Conservation (phyloP, 2,329 filamentous ascomycete species). For the Neobulgaria alba region DNA sequence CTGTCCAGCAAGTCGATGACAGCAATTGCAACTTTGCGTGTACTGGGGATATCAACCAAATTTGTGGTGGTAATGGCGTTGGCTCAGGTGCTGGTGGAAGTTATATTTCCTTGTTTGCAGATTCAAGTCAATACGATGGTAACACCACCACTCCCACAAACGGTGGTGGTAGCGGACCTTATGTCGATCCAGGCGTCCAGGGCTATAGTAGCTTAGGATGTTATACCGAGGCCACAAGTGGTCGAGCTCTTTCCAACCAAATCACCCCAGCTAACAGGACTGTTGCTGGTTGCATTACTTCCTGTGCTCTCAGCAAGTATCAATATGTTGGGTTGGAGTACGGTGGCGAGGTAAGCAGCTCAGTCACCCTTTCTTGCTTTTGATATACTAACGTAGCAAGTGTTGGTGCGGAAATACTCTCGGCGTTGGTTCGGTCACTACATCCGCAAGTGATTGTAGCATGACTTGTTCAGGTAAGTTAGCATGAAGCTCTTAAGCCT, state of each 20-base stretch:
- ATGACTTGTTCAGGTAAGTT: slow-evolving; percentile 19
- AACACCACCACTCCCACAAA: slow-evolving; percentile 11
- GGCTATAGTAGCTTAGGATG: slow-evolving; percentile 31
- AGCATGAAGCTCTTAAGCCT: slow-evolving; percentile 8
- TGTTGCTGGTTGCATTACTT: slow-evolving; percentile 14
- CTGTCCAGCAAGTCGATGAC: slow-evolving; percentile 35
- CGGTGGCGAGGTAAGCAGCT: slow-evolving; percentile 9
- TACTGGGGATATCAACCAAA: slow-evolving; percentile 38
- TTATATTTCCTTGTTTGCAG: slow-evolving; percentile 42
- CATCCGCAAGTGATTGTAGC: slow-evolving; percentile 23
- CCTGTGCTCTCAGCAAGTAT: slow-evolving; percentile 24
- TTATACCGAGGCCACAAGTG: slow-evolving; percentile 27
- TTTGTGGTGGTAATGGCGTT: slow-evolving; percentile 44
- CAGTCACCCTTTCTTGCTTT: not conserved
- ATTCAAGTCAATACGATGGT: slow-evolving; percentile 20
- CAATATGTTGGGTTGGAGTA: slow-evolving; percentile 32
- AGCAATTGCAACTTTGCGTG: slow-evolving; percentile 44
- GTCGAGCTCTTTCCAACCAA: slow-evolving; percentile 20
- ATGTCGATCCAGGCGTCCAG: slow-evolving; percentile 24
- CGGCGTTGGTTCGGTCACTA: slow-evolving; percentile 12
- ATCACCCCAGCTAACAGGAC: slow-evolving; percentile 22
- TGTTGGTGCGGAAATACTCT: slow-evolving; percentile 27
- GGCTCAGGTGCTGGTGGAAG: slow-evolving; percentile 28
- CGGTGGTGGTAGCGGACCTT: no score
- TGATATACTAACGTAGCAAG: slow-evolving; percentile 7